Percentiles rank a stretch among this genome's conserved stretches.
Evolutionary conservation across 2,329 filamentous ascomycete genomes (phyloP).

Genomic region (Pseudogymnoascus destructans): DNA sequence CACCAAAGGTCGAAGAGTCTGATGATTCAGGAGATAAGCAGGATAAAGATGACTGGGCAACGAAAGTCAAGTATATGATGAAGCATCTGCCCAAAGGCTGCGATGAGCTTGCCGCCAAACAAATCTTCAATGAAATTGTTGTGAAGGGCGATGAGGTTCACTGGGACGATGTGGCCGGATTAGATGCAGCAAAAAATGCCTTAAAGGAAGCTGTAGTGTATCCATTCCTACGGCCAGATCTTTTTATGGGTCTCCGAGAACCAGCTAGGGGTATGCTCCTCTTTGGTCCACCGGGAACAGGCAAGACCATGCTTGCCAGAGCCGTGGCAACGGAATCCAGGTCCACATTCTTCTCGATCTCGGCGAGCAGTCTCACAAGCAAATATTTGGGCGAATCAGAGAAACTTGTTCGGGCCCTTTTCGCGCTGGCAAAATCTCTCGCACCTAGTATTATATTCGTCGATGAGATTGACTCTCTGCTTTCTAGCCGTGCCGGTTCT

Average conservation of each 20-base stretch:
- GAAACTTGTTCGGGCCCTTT: conserved; percentile 86
- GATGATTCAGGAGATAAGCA: conserved; percentile 30
- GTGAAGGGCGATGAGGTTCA: conserved; percentile 88
- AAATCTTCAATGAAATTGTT: conserved; percentile 93
- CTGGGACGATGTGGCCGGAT: conserved; percentile 85
- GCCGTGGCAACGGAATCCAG: conserved; percentile 89
- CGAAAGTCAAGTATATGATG: conserved; percentile 50
- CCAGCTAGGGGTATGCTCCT: conserved; percentile 90
- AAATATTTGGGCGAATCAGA: conserved; percentile 96
- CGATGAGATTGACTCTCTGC: conserved; percentile 89
- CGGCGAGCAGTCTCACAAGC: conserved; percentile 82
- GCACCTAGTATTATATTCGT: conserved; percentile 97
- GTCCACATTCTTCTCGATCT: conserved; percentile 95
- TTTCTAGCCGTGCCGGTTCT: conserved; percentile 70
- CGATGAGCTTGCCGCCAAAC: conserved; percentile 69
- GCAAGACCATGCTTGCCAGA: conserved; percentile 94
- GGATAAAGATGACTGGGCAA: conserved; percentile 43
- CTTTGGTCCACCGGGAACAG: conserved; percentile 94
- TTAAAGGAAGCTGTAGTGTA: conserved; percentile 95
- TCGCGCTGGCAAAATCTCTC: conserved; percentile 74
- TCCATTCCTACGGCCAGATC: conserved; percentile 83
- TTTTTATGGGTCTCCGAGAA: conserved; percentile 91
- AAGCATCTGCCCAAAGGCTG: conserved; percentile 71
- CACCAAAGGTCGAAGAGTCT: conserved; percentile 30
- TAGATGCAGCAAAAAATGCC: conserved; percentile 81